Base-by-base conservation (phyloP, 768 basidiomycete genomes). In the Sistotremastrum niveocremeum region DNA sequence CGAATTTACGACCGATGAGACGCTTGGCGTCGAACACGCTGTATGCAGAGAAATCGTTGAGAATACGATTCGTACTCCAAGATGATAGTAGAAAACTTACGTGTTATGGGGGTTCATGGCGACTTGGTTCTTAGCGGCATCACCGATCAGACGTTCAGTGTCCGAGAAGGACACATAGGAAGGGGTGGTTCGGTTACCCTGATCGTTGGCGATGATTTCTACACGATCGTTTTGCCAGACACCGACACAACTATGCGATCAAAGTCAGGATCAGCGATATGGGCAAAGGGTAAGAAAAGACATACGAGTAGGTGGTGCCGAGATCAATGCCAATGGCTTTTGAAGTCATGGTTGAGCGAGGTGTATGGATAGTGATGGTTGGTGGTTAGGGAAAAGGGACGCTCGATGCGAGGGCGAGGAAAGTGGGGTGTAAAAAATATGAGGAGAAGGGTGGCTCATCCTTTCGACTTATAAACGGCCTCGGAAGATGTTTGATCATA, bases 181-280 rank as follows among this genome's bases (percentile, higher is more conserved):
- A 10, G 91, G 90, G 5, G 90, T 94, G 6, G 91, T 94, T 48
- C 90, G 84, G 71, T 94, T 88, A 62, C 86, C 85, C 72, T 88
- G 86, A 66, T 89, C 85, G 59, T 89, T 89, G 68, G 85, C 85
- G 62, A 97, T 97, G 72, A 95, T 95, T 70, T 95, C 93, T 54
- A 95, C 93, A 62, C 93, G 87, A 72, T 98, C 94, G 60, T 95
- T 91, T 75, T 93, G 88, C 91, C 93, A 98, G 52, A 98, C 93
- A 75, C 87, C 94, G 58, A 97, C 94, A 66, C 93, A 97, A n/a
- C 87, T 91, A 65, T 65, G 62, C 31, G 49, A 45, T 59, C 40
- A 34, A 41, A 52, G 50, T 36, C 11, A 49, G 20, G 51, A 47
- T 35, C 5, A 34, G 11, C 2, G 37, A 7, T 46, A 47, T 34